Percentiles rank a stretch among this genome's conserved stretches.
These are phyloP conservation scores for Calamus simplicifolius DNA, from an alignment of 176 grass and related monocot genomes.

Conservation along the genomic window DNA sequence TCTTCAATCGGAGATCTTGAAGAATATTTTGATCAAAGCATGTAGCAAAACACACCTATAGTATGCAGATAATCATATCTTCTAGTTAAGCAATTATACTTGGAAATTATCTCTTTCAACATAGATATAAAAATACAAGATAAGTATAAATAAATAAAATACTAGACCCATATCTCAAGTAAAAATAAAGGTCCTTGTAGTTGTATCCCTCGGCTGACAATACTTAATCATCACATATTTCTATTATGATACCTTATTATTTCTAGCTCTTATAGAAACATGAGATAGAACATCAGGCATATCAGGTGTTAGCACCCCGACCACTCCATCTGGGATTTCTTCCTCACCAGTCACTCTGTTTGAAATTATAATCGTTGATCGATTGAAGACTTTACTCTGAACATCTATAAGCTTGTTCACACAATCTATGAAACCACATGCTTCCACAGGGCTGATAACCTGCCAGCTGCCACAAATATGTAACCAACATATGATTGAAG, in stretches of 20 bases:
- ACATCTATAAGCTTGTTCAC: slow-evolving; percentile 14
- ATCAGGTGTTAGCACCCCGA: slow-evolving; percentile 19
- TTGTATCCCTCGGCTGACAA: no score
- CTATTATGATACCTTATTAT: slow-evolving; percentile 6
- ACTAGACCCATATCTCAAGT: no score
- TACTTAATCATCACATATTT: no score
- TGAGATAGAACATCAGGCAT: slow-evolving; percentile 24
- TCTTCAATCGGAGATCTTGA: slow-evolving; percentile 7
- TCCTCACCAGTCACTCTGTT: slow-evolving; percentile 9
- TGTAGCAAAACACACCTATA: slow-evolving; percentile 12
- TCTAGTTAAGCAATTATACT: neutral
- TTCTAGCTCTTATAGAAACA: slow-evolving; percentile 19
- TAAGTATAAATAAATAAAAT: no score
- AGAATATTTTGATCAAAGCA: slow-evolving; percentile 18
- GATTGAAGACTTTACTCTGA: slow-evolving; percentile 12
- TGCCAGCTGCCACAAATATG: slow-evolving; percentile 7
- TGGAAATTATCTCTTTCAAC: no score
- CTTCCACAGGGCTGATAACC: slow-evolving; percentile 14
- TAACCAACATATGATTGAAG: neutral
- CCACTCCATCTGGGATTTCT: slow-evolving; percentile 15
- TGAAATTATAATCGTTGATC: slow-evolving; percentile 11
- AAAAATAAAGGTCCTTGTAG: no score
- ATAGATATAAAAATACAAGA: no score
- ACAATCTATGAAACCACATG: slow-evolving; percentile 13
- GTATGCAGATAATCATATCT: neutral